These are phyloP conservation scores for Rutstroemia sp. DNA, from an alignment of 2,329 filamentous ascomycete genomes.

Conservation along the genomic window DNA sequence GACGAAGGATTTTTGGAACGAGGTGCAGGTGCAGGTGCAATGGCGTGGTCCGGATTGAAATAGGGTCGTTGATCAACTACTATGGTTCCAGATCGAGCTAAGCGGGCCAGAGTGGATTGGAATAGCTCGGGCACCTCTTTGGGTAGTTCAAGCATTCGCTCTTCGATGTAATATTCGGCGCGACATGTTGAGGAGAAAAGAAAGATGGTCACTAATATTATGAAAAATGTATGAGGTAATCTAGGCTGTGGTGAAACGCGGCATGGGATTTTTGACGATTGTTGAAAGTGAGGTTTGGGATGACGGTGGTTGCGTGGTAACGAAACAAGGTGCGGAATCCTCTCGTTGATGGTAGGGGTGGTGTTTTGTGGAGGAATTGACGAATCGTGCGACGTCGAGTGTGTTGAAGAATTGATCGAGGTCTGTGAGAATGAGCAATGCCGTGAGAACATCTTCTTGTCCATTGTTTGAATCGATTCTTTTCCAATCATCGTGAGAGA, in stretches of 20 bases:
- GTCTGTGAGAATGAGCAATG: neutral
- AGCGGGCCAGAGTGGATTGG: slow-evolving; percentile 21
- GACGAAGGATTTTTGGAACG: neutral
- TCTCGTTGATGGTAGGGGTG: neutral
- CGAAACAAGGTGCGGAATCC: neutral
- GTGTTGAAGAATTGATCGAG: neutral
- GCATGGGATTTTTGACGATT: slow-evolving; percentile 10
- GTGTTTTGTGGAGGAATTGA: neutral
- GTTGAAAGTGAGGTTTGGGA: neutral
- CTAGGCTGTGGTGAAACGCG: slow-evolving; percentile 9
- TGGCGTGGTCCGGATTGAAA: slow-evolving; percentile 9
- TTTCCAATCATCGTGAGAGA: neutral
- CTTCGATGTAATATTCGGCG: slow-evolving; percentile 16
- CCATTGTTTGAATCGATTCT: neutral
- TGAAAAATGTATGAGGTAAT: slow-evolving; percentile 13
- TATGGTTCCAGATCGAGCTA: slow-evolving; percentile 26
- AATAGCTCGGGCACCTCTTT: slow-evolving; percentile 13
- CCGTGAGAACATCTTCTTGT: neutral
- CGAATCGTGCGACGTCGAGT: neutral
- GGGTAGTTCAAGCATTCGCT: slow-evolving; percentile 22
- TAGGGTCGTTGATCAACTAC: slow-evolving; percentile 25
- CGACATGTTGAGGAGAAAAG: slow-evolving; percentile 21
- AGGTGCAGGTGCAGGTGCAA: neutral
- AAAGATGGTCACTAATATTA: slow-evolving; percentile 18
- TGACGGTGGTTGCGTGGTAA: neutral